These are phyloP conservation scores for Marasmius fiardii DNA, from an alignment of 1,284 basidiomycete genomes.

Conservation along the genomic window DNA sequence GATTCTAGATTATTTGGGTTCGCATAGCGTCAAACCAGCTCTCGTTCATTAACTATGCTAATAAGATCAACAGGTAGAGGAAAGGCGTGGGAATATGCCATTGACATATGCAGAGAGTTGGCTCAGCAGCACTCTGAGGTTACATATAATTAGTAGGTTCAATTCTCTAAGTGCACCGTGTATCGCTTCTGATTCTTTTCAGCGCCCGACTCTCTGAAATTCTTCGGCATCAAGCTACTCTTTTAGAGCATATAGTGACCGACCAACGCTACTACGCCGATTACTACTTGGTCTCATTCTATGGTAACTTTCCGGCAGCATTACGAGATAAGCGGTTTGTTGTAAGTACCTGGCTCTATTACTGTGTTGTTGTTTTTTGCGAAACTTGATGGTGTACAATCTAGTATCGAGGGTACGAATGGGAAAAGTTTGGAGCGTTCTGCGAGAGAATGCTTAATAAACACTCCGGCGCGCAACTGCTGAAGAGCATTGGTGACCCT, in stretches of 20 bases:
- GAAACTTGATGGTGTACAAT: conserved; percentile 7
- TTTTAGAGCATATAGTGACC: conserved; percentile 81
- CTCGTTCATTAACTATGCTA: neutral
- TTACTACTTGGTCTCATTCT: conserved; percentile 93
- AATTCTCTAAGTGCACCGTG: neutral
- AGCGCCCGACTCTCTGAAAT: conserved; percentile 83
- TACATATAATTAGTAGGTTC: conserved; percentile 85
- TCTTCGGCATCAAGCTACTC: conserved; percentile 77
- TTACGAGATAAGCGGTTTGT: conserved; percentile 87
- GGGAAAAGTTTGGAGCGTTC: conserved; percentile 87
- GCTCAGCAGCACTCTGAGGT: conserved; percentile 80
- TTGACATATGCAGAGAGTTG: conserved; percentile 91
- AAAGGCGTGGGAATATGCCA: conserved; percentile 93
- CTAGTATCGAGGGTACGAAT: conserved; percentile 87
- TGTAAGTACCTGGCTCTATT: conserved; percentile 38
- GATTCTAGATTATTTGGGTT: conserved; percentile 85
- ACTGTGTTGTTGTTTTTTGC: conserved; percentile 5
- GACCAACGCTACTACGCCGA: conserved; percentile 85
- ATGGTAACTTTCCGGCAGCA: conserved; percentile 84
- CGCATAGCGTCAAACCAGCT: conserved; percentile 11
- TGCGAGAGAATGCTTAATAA: conserved; percentile 93
- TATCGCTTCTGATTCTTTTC: conserved; percentile 11
- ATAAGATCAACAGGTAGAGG: conserved; percentile 68
- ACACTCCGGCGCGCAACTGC: conserved; percentile 82
- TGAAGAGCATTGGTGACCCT: conserved; percentile 76